Percentiles rank a stretch among this genome's conserved stretches.
Evolutionary conservation across 495 filamentous ascomycete genomes (phyloP).

Genomic region (Xylaria sp.): DNA sequence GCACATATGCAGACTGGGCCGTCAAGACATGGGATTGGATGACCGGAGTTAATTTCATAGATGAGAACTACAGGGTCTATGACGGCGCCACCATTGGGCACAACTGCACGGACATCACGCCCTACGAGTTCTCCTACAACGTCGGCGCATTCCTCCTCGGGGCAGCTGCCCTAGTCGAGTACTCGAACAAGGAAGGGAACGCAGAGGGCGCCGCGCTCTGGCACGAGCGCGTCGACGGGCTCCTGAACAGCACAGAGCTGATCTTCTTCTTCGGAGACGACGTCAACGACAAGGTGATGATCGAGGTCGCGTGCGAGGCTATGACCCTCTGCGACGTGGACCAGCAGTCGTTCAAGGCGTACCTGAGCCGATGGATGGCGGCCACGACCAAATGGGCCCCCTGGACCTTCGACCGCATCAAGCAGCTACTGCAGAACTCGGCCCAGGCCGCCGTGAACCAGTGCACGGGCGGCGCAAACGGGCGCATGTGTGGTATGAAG

Average conservation of each 20-base stretch:
- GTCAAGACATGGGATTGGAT: slow-evolving; percentile 74
- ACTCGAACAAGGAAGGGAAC: slow-evolving; percentile 44
- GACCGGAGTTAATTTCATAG: slow-evolving; percentile 55
- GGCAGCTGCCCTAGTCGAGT: slow-evolving; percentile 65
- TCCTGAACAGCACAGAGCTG: slow-evolving; percentile 58
- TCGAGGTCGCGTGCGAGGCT: slow-evolving; percentile 77
- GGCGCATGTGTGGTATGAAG: slow-evolving; percentile 71
- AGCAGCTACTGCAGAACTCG: slow-evolving; percentile 66
- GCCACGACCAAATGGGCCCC: slow-evolving; percentile 73
- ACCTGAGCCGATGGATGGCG: slow-evolving; percentile 77
- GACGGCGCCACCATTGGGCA: slow-evolving; percentile 60
- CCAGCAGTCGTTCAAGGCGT: slow-evolving; percentile 76
- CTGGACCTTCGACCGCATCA: slow-evolving; percentile 65
- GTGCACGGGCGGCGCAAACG: slow-evolving; percentile 65
- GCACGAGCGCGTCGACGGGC: slow-evolving; percentile 57
- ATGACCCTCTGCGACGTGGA: slow-evolving; percentile 67
- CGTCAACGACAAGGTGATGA: slow-evolving; percentile 56
- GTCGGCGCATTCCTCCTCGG: slow-evolving; percentile 71
- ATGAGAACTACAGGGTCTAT: slow-evolving; percentile 57
- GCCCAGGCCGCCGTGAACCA: slow-evolving; percentile 69
- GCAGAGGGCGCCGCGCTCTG: slow-evolving; percentile 58
- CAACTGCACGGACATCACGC: slow-evolving; percentile 58
- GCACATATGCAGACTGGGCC: slow-evolving; percentile 75
- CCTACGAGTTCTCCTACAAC: slow-evolving; percentile 74
- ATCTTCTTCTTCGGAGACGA: slow-evolving; percentile 61